Evolutionary conservation across 768 basidiomycete species (phyloP), one percentile per base, ranked within the genome.

Genomic region (Boletus rubescentipes): DNA sequence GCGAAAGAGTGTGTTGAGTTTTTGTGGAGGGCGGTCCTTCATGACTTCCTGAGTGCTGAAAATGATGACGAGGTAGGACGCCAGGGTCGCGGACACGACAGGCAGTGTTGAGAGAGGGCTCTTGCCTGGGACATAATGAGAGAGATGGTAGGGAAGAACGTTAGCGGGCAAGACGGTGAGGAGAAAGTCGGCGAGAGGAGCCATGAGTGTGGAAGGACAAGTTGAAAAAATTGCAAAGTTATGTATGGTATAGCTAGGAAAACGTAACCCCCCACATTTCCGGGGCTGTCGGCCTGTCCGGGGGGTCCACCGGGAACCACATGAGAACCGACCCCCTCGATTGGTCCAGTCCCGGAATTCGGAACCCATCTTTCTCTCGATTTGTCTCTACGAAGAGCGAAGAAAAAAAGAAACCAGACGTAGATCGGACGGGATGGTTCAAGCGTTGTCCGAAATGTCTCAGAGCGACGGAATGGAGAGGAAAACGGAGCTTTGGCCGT

Each of bases 41-140:
- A 98, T 97, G 64, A 90, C 69, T 61, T 83, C 85, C 67, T 86
- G 85, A 34, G 89, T 81, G 59, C 89, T 83, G 67, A 98, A 98
- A 67, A 99, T 86, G 76, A 87, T 75, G 72, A 82, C 85, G 61
- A 99, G 85, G 79, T 99, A 99, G 52, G 81, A 79, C 30, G 72
- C 80, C 58, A 99, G 81, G 14, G 88, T 75, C 30, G 80, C 73
- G 31, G 82, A 67, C 50, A 98, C 96, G 59, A 80, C 79, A 54
- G 83, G 79, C 42, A 73, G 62, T 4, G 85, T 87, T 38, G 81
- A 83, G 36, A 89, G 54, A 16, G 87, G 87, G 0, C 83, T 82
- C 53, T 71, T 70, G 16, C 84, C 85, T 8, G 68, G 72, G 23
- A 83, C 75, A 77, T 83, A 87, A 44, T 74, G 75, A 45, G 68